Evolutionary conservation across 106 monocot genomes (phyloP).

Genomic region (Posidonia australis): DNA sequence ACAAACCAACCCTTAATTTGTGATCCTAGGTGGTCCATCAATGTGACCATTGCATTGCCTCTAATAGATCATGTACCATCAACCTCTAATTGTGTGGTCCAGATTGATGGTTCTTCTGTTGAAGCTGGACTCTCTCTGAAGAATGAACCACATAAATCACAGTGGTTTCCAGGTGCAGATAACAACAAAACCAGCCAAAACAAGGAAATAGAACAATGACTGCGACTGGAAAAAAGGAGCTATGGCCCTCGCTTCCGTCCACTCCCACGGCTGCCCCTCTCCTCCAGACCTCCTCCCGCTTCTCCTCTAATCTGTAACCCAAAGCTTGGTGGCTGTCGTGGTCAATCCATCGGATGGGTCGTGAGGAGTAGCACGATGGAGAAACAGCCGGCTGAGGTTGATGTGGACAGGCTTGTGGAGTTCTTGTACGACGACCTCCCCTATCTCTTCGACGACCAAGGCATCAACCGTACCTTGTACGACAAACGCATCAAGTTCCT

Average conservation of each 20-base stretch:
- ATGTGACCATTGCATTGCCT: too few relatives aligned
- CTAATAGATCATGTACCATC: too few relatives aligned
- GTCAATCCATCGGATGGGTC: neutral
- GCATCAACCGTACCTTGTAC: constrained; percentile 77
- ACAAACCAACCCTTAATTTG: too few relatives aligned
- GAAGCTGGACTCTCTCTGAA: too few relatives aligned
- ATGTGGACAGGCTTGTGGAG: constrained; percentile 29
- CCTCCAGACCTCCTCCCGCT: neutral
- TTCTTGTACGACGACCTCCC: constrained; percentile 76
- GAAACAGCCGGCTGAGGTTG: constrained; percentile 9
- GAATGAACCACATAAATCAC: too few relatives aligned
- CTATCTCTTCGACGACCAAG: constrained; percentile 81
- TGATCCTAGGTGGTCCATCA: too few relatives aligned
- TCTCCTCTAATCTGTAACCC: neutral
- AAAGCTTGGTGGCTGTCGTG: neutral
- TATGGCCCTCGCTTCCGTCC: neutral
- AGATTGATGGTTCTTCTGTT: too few relatives aligned
- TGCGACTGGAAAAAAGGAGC: too few relatives aligned
- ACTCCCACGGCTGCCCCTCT: neutral
- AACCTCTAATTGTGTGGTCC: too few relatives aligned
- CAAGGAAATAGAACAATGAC: too few relatives aligned
- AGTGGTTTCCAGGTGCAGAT: too few relatives aligned
- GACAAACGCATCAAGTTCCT: constrained; percentile 58
- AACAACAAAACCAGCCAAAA: too few relatives aligned
- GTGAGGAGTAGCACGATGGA: constrained; percentile 15